Evolutionary conservation across 2,329 filamentous ascomycete species (phyloP).

Genomic region (Aureobasidium sp.): DNA sequence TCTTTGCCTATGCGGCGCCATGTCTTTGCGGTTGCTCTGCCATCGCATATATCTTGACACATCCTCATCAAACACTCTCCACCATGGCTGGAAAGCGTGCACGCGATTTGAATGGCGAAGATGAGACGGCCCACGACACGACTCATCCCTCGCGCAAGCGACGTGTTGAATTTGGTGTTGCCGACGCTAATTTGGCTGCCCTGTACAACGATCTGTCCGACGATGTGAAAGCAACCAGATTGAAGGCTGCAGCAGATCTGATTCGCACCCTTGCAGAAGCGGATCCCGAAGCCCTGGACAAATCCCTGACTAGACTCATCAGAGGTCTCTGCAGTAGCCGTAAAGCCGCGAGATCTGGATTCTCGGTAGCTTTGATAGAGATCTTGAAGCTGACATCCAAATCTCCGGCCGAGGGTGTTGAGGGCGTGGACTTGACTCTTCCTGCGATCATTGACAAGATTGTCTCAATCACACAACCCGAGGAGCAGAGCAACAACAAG

Average conservation of each 20-base stretch:
- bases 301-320: constrained; percentile 52
- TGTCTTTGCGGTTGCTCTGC: constrained; percentile 12
- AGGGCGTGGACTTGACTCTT: constrained; percentile 9
- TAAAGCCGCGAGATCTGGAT: constrained; percentile 81
- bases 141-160: constrained; percentile 23
- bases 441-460: constrained; percentile 42
- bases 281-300: constrained; percentile 32
- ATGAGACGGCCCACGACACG: constrained; percentile 10
- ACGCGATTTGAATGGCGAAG: constrained; percentile 13
- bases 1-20: constrained; percentile 5
- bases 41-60: constrained; percentile 11
- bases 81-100: constrained; percentile 20
- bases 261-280: constrained; percentile 36
- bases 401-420: constrained; percentile 8
- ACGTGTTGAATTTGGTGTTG: constrained; percentile 31
- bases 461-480: constrained; percentile 45
- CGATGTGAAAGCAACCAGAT: constrained; percentile 37
- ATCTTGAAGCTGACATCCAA: constrained; percentile 60
- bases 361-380: constrained; percentile 82
- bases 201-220: constrained; percentile 43
- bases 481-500: constrained; percentile 39
- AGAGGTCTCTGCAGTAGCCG: constrained; percentile 83
- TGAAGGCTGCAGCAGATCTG: constrained; percentile 40
- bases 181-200: constrained; percentile 37
- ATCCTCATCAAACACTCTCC: constrained; percentile 15